phyloP scores from a whole-genome alignment of 2,329 filamentous ascomycete species.

The Apiospora pterosperma region DNA sequence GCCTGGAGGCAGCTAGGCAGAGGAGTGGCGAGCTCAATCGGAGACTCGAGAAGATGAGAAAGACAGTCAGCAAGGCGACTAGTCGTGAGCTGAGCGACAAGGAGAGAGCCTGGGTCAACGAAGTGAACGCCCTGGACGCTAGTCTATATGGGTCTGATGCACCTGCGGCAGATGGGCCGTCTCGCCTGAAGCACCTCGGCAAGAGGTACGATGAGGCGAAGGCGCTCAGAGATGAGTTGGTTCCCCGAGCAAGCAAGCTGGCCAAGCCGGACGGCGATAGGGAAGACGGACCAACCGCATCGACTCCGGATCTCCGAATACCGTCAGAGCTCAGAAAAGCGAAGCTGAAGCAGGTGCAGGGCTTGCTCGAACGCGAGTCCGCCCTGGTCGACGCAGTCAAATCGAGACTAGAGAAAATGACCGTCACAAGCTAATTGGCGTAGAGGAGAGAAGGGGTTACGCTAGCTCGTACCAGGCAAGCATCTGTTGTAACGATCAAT shows the following conservation, averaged over 20 bases:
- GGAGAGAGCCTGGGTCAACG: constrained; percentile 50
- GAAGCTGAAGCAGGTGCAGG: constrained; percentile 62
- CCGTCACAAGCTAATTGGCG: constrained; percentile 22
- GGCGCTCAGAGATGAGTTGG: constrained; percentile 49
- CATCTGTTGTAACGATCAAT: not conserved
- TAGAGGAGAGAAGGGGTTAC: not conserved
- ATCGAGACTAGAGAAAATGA: constrained; percentile 57
- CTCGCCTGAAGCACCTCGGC: constrained; percentile 46
- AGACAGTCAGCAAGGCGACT: constrained; percentile 40
- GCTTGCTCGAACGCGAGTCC: constrained; percentile 61
- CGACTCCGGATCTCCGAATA: constrained; percentile 47
- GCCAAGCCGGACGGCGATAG: constrained; percentile 22
- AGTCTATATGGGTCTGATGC: constrained; percentile 38
- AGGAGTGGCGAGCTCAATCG: constrained; percentile 43
- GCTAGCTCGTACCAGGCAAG: not conserved
- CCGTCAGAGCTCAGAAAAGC: constrained; percentile 58
- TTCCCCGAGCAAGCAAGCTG: constrained; percentile 47
- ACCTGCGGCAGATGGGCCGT: constrained; percentile 25
- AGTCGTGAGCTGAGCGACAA: constrained; percentile 57
- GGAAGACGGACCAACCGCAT: constrained; percentile 23
- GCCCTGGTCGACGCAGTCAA: constrained; percentile 66
- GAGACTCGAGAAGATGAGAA: constrained; percentile 47
- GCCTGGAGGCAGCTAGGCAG: constrained; percentile 43
- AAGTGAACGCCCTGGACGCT: constrained; percentile 34
- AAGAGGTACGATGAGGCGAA: constrained; percentile 57